A percentile compares a stretch with the other conserved stretches of the same genome.
These are phyloP conservation scores for Hypoxylon crocopeplum DNA, from an alignment of 495 filamentous ascomycete genomes.

Conservation along the genomic window DNA sequence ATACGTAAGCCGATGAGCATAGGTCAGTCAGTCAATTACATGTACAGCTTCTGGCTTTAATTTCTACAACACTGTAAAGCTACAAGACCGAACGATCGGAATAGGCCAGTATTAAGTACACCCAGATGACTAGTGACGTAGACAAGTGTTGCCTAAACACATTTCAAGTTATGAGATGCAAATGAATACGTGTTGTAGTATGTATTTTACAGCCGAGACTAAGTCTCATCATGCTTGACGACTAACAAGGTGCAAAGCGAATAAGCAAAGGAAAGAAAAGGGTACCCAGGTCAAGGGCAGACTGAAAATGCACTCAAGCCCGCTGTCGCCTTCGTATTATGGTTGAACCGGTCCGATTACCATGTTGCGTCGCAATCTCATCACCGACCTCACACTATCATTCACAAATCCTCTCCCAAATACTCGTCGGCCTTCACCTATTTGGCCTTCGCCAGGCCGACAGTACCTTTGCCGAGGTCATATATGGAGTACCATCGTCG, in stretches of 20 bases:
- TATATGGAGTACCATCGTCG: constrained; percentile 98
- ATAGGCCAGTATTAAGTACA: too few relatives aligned
- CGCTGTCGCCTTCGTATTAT: constrained; percentile 26
- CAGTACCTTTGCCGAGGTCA: constrained; percentile 81
- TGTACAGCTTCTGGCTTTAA: too few relatives aligned
- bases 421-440: constrained; percentile 37
- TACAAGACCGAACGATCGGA: too few relatives aligned
- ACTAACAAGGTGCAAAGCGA: constrained; percentile 18
- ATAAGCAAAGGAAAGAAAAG: constrained; percentile 27
- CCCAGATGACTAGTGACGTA: too few relatives aligned
- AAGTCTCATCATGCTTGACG: constrained; percentile 25
- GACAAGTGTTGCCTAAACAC: too few relatives aligned
- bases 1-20: too few relatives aligned
- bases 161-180: constrained; percentile 16
- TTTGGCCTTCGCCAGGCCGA: constrained; percentile 88
- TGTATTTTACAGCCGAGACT: constrained; percentile 34
- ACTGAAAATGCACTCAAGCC: constrained; percentile 27
- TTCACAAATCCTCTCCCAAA: constrained; percentile 10
- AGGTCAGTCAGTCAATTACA: too few relatives aligned
- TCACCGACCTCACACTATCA: constrained; percentile 7
- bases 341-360: constrained; percentile 21
- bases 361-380: constrained; percentile 20
- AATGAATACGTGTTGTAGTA: constrained; percentile 25
- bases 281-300: not conserved
- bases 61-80: too few relatives aligned